A percentile compares a stretch with the other conserved stretches of the same genome.
Conservation (phyloP, 768 basidiomycete species). For the Leucocoprinus birnbaumii region DNA sequence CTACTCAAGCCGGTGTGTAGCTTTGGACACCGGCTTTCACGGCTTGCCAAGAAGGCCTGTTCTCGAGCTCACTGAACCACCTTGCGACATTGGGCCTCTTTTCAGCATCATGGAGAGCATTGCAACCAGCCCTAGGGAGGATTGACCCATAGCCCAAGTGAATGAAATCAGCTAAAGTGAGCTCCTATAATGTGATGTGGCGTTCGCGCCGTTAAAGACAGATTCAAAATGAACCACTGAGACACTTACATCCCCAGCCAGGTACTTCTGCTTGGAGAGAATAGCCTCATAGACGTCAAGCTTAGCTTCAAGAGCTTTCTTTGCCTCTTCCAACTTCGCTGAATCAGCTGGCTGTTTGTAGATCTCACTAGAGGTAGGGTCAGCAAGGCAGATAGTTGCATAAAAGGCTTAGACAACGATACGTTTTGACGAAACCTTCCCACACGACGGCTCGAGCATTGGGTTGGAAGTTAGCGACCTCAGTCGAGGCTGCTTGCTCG, state of each 20-base stretch:
- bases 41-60: background rate
- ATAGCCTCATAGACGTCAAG: slow-evolving; percentile 46
- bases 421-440: slow-evolving; percentile 51
- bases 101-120: background rate
- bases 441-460: slow-evolving; percentile 25
- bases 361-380: no score
- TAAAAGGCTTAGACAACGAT: slow-evolving; percentile 11
- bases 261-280: slow-evolving; percentile 43
- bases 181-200: background rate
- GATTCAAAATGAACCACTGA: no score
- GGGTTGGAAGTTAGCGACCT: slow-evolving; percentile 42
- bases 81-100: background rate
- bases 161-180: background rate
- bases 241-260: slow-evolving; percentile 36
- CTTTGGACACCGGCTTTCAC: background rate
- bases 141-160: background rate
- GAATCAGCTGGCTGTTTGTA: slow-evolving; percentile 22
- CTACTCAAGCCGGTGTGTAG: background rate
- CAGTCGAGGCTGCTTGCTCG: slow-evolving; percentile 41
- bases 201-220: background rate
- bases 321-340: slow-evolving; percentile 18
- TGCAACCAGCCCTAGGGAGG: background rate
- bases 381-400: no score
- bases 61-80: background rate
- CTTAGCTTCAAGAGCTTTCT: slow-evolving; percentile 25